These are phyloP conservation scores for Singerocomus rubriflavus DNA, from an alignment of 1,284 basidiomycete genomes.

Conservation along the genomic window DNA sequence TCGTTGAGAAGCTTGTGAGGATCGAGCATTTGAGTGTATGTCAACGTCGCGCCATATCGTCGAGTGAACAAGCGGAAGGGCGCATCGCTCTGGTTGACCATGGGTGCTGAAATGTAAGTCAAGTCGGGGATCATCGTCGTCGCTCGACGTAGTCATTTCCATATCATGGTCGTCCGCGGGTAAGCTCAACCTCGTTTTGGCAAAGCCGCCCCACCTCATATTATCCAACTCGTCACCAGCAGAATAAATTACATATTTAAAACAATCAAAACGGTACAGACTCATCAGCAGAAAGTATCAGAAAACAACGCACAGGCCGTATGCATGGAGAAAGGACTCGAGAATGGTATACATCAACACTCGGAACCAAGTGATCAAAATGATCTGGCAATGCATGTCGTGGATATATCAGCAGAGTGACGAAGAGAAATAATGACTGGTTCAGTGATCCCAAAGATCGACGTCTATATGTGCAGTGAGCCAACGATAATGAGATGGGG, in stretches of 20 bases:
- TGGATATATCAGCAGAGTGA: constrained; percentile 23
- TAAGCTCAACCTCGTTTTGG: background rate
- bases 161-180: constrained; percentile 33
- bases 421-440: constrained; percentile 7
- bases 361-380: constrained; percentile 8
- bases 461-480: constrained; percentile 14
- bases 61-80: constrained; percentile 63
- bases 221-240: too few relatives aligned
- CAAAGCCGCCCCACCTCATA: background rate
- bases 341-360: constrained; percentile 22
- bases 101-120: constrained; percentile 54
- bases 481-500: constrained; percentile 5
- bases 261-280: constrained; percentile 16
- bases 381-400: constrained; percentile 27
- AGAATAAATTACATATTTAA: constrained; percentile 23
- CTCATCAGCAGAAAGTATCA: constrained; percentile 1
- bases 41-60: constrained; percentile 56
- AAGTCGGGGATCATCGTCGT: constrained; percentile 32
- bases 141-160: background rate
- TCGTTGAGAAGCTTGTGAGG: constrained; percentile 57
- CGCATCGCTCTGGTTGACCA: constrained; percentile 73
- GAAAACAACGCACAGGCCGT: background rate
- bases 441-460: constrained; percentile 11
- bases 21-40: constrained; percentile 72
- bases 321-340: constrained; percentile 1